Evolutionary conservation across 306 rosid species (phyloP).

Genomic region (Parietaria judaica): DNA sequence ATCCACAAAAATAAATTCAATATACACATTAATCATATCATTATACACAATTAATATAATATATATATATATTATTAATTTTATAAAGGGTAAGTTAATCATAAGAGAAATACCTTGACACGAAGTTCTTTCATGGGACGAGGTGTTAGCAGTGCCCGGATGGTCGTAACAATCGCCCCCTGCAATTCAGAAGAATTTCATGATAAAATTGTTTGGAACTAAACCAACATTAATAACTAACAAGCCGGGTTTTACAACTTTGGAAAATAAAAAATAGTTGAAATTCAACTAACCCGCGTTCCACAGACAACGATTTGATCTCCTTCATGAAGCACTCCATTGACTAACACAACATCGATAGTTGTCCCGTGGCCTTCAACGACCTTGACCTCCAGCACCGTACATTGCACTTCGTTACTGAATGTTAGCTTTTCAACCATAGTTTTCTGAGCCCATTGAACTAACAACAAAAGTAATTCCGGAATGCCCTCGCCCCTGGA

Average conservation of each 20-base stretch:
- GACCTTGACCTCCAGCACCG: constrained; percentile 89
- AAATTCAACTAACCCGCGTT: constrained; percentile 55
- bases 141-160: constrained; percentile 90
- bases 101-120: constrained; percentile 45
- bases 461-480: too few species aligned
- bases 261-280: too few species aligned
- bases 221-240: too few species aligned
- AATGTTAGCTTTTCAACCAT: too few species aligned
- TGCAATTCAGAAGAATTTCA: constrained; percentile 8
- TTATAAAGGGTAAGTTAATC: too few species aligned
- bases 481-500: too few species aligned
- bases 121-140: constrained; percentile 97
- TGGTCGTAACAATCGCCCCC: constrained; percentile 79
- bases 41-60: not conserved
- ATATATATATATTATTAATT: too few species aligned
- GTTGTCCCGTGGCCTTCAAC: constrained; percentile 96
- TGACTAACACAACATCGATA: constrained; percentile 85
- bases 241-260: too few species aligned
- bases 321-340: constrained; percentile 95
- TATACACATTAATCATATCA: not conserved
- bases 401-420: constrained; percentile 43
- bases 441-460: too few species aligned
- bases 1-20: not conserved
- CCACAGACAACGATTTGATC: constrained; percentile 94
- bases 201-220: not conserved